A percentile compares a stretch with the other conserved stretches of the same genome.
These are phyloP conservation scores for Fomitopsis schrenkii DNA, from an alignment of 1,284 basidiomycete genomes.

Conservation along the genomic window DNA sequence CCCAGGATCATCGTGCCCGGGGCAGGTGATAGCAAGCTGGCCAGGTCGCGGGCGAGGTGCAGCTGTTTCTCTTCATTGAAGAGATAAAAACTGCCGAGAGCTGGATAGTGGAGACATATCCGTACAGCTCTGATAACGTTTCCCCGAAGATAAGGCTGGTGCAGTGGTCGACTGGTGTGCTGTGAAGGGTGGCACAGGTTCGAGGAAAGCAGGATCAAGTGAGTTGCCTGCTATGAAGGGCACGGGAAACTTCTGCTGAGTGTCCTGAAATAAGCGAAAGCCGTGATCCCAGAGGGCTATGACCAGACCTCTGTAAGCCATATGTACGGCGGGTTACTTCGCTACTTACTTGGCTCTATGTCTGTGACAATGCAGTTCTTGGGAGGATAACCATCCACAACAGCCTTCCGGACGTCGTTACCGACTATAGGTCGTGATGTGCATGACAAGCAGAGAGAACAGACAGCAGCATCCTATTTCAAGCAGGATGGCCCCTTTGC, in stretches of 20 bases:
- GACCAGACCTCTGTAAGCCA: not conserved
- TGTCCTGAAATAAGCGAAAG: conserved; percentile 24
- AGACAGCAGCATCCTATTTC: conserved; percentile 45
- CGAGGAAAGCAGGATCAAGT: conserved; percentile 32
- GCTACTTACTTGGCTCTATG: conserved; percentile 24
- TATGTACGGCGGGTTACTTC: not conserved
- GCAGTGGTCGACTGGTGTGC: conserved; percentile 14
- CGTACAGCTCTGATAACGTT: conserved; percentile 34
- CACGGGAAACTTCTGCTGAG: conserved; percentile 34
- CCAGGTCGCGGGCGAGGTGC: conserved; percentile 33
- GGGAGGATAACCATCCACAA: conserved; percentile 34
- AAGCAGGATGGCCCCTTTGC: conserved; percentile 42
- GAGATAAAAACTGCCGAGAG: conserved; percentile 44
- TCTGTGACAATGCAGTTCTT: conserved; percentile 31
- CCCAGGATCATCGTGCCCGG: conserved; percentile 31
- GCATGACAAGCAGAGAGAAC: not conserved
- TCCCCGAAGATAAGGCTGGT: conserved; percentile 29
- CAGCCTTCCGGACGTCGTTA: conserved; percentile 37
- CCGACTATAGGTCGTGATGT: conserved; percentile 30
- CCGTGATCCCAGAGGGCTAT: conserved; percentile 25
- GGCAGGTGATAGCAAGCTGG: conserved; percentile 31
- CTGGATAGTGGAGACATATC: conserved; percentile 39
- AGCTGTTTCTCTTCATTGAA: conserved; percentile 38
- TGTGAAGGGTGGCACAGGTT: conserved; percentile 15
- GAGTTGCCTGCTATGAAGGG: conserved; percentile 39